Conservation (phyloP, 257 asterid species). For the Solanum virginianum region DNA sequence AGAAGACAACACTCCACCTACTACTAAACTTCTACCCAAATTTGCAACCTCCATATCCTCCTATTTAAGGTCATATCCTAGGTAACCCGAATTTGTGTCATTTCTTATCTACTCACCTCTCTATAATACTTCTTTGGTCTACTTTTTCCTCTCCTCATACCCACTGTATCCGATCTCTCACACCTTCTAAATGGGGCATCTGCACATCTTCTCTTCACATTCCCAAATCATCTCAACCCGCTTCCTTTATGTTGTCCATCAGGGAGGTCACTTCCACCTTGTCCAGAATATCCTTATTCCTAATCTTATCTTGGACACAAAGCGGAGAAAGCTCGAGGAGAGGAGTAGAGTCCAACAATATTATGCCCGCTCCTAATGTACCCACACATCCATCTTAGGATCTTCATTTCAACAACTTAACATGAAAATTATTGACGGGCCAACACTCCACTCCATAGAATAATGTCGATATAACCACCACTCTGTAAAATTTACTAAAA, state of each 20-base stretch:
- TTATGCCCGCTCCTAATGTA: background rate
- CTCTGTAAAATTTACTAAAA: background rate
- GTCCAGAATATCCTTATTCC: background rate
- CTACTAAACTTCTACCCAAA: too few species aligned
- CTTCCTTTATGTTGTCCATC: background rate
- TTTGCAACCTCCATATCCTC: too few species aligned
- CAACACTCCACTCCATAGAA: background rate
- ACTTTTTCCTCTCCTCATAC: too few species aligned
- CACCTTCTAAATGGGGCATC: background rate
- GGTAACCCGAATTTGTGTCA: too few species aligned
- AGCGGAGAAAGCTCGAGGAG: background rate
- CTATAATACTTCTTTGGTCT: too few species aligned
- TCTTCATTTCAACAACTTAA: background rate
- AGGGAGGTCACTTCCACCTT: background rate
- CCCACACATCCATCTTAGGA: background rate
- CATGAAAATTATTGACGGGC: background rate
- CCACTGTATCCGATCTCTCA: background rate
- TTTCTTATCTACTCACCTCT: too few species aligned
- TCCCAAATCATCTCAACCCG: background rate
- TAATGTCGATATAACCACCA: background rate
- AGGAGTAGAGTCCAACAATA: background rate
- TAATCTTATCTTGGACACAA: background rate
- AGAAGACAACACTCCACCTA: too few species aligned
- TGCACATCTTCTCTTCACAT: background rate
- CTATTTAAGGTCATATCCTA: too few species aligned